These are phyloP conservation scores for Hypoxylon sp. DNA, from an alignment of 2,329 filamentous ascomycete genomes.

Conservation along the genomic window DNA sequence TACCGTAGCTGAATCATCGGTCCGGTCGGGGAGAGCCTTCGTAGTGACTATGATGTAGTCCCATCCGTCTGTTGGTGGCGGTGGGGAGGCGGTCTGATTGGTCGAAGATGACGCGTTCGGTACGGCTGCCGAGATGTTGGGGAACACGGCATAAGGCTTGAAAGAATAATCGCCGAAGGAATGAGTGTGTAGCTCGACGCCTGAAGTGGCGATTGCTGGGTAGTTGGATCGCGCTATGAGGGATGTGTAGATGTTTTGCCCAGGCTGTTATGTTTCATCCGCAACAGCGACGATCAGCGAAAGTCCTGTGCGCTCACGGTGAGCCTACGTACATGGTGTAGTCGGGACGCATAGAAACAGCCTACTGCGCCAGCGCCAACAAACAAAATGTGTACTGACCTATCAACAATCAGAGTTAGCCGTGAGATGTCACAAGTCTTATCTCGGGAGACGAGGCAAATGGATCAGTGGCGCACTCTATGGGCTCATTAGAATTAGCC, in stretches of 20 bases:
- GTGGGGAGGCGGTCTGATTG: conserved; percentile 20
- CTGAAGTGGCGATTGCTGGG: conserved; percentile 70
- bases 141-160: conserved; percentile 72
- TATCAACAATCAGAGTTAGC: conserved; percentile 43
- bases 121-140: conserved; percentile 70
- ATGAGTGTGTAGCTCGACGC: conserved; percentile 75
- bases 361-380: conserved; percentile 80
- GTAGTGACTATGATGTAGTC: conserved; percentile 80
- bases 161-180: conserved; percentile 78
- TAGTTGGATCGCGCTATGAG: conserved; percentile 83
- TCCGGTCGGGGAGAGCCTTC: conserved; percentile 76
- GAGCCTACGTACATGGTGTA: conserved; percentile 66
- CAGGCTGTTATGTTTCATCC: conserved; percentile 57
- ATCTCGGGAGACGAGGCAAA: not conserved
- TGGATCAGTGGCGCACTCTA: conserved; percentile 31
- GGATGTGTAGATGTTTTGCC: conserved; percentile 71
- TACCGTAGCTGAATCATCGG: conserved; percentile 73
- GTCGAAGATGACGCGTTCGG: conserved; percentile 43
- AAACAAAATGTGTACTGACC: conserved; percentile 72
- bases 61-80: conserved; percentile 58
- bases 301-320: conserved; percentile 4
- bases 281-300: conserved; percentile 18
- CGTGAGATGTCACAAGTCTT: not conserved
- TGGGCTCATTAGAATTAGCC: conserved; percentile 27
- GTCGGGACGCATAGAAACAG: conserved; percentile 78